Evolutionary conservation across 495 filamentous ascomycete species (phyloP).

Genomic region (Neurospora pannonica): DNA sequence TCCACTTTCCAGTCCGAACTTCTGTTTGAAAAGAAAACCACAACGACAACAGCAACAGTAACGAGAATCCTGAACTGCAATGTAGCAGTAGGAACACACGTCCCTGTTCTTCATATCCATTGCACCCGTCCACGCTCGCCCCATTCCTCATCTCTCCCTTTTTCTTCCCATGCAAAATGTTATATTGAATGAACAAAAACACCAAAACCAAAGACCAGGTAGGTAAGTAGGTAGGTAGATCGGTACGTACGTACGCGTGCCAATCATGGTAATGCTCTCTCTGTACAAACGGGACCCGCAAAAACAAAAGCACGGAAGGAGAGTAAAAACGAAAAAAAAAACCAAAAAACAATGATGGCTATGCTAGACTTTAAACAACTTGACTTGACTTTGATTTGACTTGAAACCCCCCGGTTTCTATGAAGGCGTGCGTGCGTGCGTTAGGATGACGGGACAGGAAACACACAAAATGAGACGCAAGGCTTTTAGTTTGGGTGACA

Average conservation of each 20-base stretch:
- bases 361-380: constrained; percentile 2
- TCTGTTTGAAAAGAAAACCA: not conserved
- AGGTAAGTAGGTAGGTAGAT: not conserved
- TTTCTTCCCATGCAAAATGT: not conserved
- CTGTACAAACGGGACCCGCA: not conserved
- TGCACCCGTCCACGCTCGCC: not conserved
- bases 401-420: not conserved
- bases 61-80: not conserved
- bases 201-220: not conserved
- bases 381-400: not conserved
- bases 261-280: not conserved
- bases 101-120: not conserved
- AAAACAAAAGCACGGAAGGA: not conserved
- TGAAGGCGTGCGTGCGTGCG: not conserved
- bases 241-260: not conserved
- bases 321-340: not conserved
- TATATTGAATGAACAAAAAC: not conserved
- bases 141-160: not conserved
- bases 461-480: not conserved
- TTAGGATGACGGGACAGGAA: not conserved
- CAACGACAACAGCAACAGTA: not conserved
- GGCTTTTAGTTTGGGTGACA: not conserved
- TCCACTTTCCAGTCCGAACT: not conserved
- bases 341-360: not conserved
- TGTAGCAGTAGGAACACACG: not conserved